Conservation (phyloP, 83 land plant genomes). For the Diphasiastrum complanatum region DNA sequence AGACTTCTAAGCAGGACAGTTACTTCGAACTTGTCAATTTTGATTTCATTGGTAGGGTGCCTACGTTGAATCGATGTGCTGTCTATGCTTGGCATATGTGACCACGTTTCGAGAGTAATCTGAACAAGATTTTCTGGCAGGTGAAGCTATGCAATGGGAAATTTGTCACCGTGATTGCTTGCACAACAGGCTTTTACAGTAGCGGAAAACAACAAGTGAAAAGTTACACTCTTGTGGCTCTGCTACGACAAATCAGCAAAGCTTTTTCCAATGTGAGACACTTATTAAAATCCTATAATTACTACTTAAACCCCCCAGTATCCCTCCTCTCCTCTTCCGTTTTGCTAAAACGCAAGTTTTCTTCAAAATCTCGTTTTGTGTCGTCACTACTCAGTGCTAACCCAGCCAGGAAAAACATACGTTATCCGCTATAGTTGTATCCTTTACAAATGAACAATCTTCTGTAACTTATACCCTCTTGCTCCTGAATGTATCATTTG, state of each 20-base stretch:
- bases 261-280: conserved; percentile 72
- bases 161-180: conserved; percentile 50
- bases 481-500: too few relatives aligned
- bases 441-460: too few relatives aligned
- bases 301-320: not conserved
- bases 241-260: conserved; percentile 60
- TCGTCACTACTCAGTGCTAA: too few relatives aligned
- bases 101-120: not conserved
- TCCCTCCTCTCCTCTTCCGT: not conserved
- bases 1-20: too few relatives aligned
- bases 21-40: not conserved
- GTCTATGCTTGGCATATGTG: not conserved
- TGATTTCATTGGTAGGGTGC: not conserved
- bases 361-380: too few relatives aligned
- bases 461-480: too few relatives aligned
- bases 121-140: conserved; percentile 29
- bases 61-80: not conserved
- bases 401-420: too few relatives aligned
- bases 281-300: not conserved
- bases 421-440: too few relatives aligned
- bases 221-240: conserved; percentile 56
- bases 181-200: conserved; percentile 56
- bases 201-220: conserved; percentile 51
- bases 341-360: not conserved
- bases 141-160: conserved; percentile 87